These are phyloP conservation scores for Colletotrichum sp. DNA, from an alignment of 2,329 filamentous ascomycete species.

Conservation along the genomic window DNA sequence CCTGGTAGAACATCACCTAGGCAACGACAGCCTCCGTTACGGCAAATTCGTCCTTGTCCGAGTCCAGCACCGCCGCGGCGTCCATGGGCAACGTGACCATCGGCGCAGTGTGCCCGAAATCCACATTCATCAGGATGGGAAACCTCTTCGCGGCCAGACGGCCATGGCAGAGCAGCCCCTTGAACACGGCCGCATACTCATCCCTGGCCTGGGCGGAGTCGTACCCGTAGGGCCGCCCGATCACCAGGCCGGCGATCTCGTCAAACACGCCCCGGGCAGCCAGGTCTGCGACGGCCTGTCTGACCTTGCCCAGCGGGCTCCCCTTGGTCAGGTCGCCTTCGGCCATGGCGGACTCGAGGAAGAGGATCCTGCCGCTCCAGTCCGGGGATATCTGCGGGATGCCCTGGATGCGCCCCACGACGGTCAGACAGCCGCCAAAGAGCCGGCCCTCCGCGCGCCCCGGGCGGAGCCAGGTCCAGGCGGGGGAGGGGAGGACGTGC, in stretches of 20 bases:
- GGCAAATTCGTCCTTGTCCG: conserved; percentile 38
- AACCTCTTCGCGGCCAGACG: conserved; percentile 32
- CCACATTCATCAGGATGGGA: conserved; percentile 46
- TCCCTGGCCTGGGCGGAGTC: conserved; percentile 32
- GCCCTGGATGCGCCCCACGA: conserved; percentile 41
- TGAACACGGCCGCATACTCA: conserved; percentile 34
- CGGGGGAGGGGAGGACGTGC: conserved; percentile 30
- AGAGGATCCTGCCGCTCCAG: conserved; percentile 42
- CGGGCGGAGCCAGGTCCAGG: conserved; percentile 41
- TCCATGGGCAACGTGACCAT: conserved; percentile 46
- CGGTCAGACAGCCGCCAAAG: conserved; percentile 47
- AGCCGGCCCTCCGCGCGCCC: conserved; percentile 45
- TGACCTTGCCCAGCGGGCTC: conserved; percentile 33
- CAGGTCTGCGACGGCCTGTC: conserved; percentile 42
- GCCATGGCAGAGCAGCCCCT: conserved; percentile 38
- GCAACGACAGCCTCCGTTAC: conserved; percentile 28
- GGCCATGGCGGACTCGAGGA: conserved; percentile 44
- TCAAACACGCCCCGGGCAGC: conserved; percentile 46
- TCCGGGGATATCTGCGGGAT: conserved; percentile 37
- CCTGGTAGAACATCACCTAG: background rate
- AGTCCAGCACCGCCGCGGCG: conserved; percentile 41
- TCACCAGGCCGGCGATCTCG: conserved; percentile 42
- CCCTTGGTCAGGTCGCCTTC: conserved; percentile 29
- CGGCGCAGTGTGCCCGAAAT: conserved; percentile 47
- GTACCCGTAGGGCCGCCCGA: conserved; percentile 47